phyloP scores from a whole-genome alignment of 2,329 filamentous ascomycete genomes.

The Exophiala dermatitidis region DNA sequence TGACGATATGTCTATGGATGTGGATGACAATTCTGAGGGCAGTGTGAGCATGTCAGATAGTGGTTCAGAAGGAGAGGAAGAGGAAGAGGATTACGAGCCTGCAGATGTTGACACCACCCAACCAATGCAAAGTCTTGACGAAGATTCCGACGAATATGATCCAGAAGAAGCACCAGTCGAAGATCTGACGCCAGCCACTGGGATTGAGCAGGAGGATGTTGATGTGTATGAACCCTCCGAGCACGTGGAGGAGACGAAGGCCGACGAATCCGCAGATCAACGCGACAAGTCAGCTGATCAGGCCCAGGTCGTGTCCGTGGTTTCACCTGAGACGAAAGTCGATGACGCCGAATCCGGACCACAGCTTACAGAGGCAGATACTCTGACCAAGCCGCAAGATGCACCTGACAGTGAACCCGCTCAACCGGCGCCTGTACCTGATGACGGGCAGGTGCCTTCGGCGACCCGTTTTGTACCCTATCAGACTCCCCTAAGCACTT shows the following conservation, averaged over 20 bases:
- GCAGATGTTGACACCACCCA: conserved; percentile 14
- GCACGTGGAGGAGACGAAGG: conserved; percentile 4
- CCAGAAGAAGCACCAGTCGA: conserved; percentile 32
- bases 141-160: conserved; percentile 25
- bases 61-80: conserved; percentile 39
- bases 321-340: conserved; percentile 4
- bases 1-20: conserved; percentile 13
- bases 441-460: conserved; percentile 7
- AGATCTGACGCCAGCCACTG: conserved; percentile 10
- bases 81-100: conserved; percentile 23
- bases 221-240: conserved; percentile 21
- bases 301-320: conserved; percentile 6
- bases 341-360: conserved; percentile 15
- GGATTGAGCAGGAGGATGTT: conserved; percentile 11
- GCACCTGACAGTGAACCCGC: background rate
- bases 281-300: background rate
- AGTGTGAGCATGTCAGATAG: conserved; percentile 29
- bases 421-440: conserved; percentile 1
- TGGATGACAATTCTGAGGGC: conserved; percentile 23
- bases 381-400: conserved; percentile 7
- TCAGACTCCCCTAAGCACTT: conserved; percentile 71
- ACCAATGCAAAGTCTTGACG: conserved; percentile 13
- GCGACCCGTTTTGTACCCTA: conserved; percentile 56
- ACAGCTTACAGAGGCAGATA: conserved; percentile 12
- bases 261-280: background rate